Evolutionary conservation across 306 rosid species (phyloP), one percentile per base, ranked within the genome.

Genomic region (Dalbergia cultrata): DNA sequence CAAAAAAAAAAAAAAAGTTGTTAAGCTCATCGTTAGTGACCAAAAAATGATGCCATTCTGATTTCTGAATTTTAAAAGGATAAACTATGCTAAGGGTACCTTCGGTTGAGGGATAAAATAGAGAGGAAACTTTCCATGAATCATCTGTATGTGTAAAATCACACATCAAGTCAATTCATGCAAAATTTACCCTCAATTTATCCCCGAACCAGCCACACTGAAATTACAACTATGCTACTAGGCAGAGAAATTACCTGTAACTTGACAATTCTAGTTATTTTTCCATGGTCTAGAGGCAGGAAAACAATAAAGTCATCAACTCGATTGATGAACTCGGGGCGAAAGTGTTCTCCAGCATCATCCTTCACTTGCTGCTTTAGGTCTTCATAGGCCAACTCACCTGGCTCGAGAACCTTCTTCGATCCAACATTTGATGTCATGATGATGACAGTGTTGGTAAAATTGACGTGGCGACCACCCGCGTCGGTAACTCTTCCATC

Each of bases 361-460:
- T 88, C 94, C 88, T 88, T 41, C 12, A 90, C 94, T 12, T 92
- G 88, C 13, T 82, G 83, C 84, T 92, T 92, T 72, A 90, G 90
- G 19, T 85, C 78, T 59, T 92, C 94, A 52, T 90, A 90, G 33
- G 86, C 83, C 37, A 80, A 50, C 26, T 88, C 18, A 14, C 7
- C 9, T n/a, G 58, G 94, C 3, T 87, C 84, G 37, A 90, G 92
- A 72, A 92, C 87, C 66, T 90, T 87, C 67, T 92, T 91, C 4
- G 97, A 90, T 9, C 94, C 97, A 43, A 90, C 97, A 74, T 92
- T 92, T 45, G 94, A 92, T 10, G 94, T 92, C 94, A 92, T 90
- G 21, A 92, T 90, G 75, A 92, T 88, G 33, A 92, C 88, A 8
- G 94, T 90, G 74, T 92, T 92, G 22, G 92, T 90, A 70, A 92